Base-by-base conservation (phyloP, 192 early-diverging fungal species). In the Phlyctochytrium planicorne region DNA sequence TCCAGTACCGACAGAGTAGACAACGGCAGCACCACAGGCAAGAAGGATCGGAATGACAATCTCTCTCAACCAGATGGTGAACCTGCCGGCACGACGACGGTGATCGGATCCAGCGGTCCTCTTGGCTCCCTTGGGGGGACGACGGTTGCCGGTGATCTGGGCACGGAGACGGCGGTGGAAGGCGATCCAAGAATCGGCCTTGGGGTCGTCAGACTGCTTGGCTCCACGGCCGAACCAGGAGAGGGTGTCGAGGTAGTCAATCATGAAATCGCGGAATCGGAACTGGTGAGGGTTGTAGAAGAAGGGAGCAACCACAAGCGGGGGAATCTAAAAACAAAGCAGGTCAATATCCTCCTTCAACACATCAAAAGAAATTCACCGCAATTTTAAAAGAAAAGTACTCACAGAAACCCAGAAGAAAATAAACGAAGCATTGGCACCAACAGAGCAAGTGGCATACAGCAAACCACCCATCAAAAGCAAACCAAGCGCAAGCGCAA, bases 271-370 rank as follows among this genome's bases (percentile, higher is more conserved):
- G 0, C 80, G 79, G 60, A 92, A 79, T n/a, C 86, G 80, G 59
- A 94, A 93, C 75, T 94, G 93, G 66, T 92, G 91, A n/a, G 91
- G 91, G 63, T 94, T 94, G 75, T 91, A 94, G 36, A 94, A 59
- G 71, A 93, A 94, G 1, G 93, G 91, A 53, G 93, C 89, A 52
- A 94, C 78, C 53, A 88, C 73, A 37, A 94, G 71, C 4, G 91
- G 89, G 30, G 89, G 69, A 40, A n/a, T n/a, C n/a, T n/a, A n/a
- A 89, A n/a, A 52, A 52, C 14, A 52, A 52, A 52, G n/a, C 47
- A 52, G 47, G 14, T 52, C 47, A 52, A n/a, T n/a, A n/a, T n/a
- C n/a, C n/a, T n/a, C n/a, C n/a, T n/a, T n/a, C n/a, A n/a, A n/a
- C n/a, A n/a, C n/a, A n/a, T n/a, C n/a, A n/a, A n/a, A n/a, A n/a